Evolutionary conservation across 495 filamentous ascomycete genomes (phyloP), one percentile per base, ranked within the genome.

Genomic region (Xylaria telfairii): DNA sequence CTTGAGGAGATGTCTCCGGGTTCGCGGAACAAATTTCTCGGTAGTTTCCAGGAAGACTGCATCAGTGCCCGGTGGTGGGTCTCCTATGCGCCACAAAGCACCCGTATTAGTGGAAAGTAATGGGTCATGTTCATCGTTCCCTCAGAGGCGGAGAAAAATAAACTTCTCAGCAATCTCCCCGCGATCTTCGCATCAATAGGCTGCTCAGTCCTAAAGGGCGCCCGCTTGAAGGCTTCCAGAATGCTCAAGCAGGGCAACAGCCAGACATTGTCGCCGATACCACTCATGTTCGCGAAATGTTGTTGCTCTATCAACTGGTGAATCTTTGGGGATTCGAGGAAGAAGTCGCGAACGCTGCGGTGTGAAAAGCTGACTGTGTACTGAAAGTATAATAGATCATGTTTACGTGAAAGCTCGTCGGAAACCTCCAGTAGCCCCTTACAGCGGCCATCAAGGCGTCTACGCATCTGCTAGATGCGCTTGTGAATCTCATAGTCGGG

Each of bases 311-410:
- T 3, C 30, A 63, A 44, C 12, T 32, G 60, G 39, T 24, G 39
- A 44, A 63, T 63, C 3, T 46, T 15, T n/a, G 60, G 60, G 12
- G 60, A 63, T 1, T 17, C 60, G 39, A 63, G 60, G 10, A 63
- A 63, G 39, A 77, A 79, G 44, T 79, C 77, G 13, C 64, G 64
- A n/a, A 70, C 77, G 0, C 76, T 76, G 28, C 76, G 71, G 53
- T 78, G 76, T 12, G 75, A 64, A 28, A 78, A 77, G 15, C 75
- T 70, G 4, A 79, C 74, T 24, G 64, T 34, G 3, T 13, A 60
- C 12, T 12, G 15, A 4, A 65, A 15, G 5, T 65, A 68, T n/a
- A 32, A 8, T n/a, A n/a, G n/a, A n/a, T n/a, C n/a, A n/a, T n/a
- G n/a, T n/a, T n/a, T n/a, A n/a, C n/a, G n/a, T n/a, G n/a, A n/a